Base-by-base conservation (phyloP, 1,139 yeast genomes). In the Williopsis jadinii region DNA sequence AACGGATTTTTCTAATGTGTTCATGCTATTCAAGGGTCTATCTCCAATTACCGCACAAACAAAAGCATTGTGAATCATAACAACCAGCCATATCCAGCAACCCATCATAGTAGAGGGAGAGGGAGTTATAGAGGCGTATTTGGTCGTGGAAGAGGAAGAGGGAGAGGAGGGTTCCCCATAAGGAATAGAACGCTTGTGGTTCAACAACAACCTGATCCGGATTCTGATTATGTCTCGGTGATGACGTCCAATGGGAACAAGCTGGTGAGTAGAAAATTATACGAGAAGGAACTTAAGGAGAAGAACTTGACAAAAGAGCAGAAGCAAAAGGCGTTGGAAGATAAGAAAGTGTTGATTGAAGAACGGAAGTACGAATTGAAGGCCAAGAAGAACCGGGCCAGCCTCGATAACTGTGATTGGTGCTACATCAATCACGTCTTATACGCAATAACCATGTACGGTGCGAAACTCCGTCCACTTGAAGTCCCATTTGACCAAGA, bases 401-500 rank as follows among this genome's bases (percentile, higher is more conserved):
- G 57, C 35, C 53, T 63, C 11, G 72, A 67, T 34, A 48, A 46
- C 28, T 64, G 66, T 45, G 76, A 71, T 50, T 54, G 74, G 28
- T 48, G 68, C 10, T 41, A 53, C 33, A 56, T 69, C 3, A 62
- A 60, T 13, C 66, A 64, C 3, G 62, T 58, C 9, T 49, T 50
- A 26, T 71, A 56, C 50, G 70, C 73, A 0, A 64, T 71, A 8
- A 50, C 65, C 0, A 45, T 53, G 12, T 54, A 52, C 30, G 76
- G 75, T 0, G 54, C 57, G 9, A 54, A 55, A 27, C 55, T 71
- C 26, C 58, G 62, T 0, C 67, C 68, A 1, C 44, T 70, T 29
- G 48, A 54, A n/a, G 40, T 52, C 2, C 56, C 58, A 3, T 34
- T 19, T 1, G 47, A 44, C 28, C 11, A 11, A 3, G 28, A n/a